Evolutionary conservation across 345 rosid species (phyloP).

Genomic region (Gossypium australe): DNA sequence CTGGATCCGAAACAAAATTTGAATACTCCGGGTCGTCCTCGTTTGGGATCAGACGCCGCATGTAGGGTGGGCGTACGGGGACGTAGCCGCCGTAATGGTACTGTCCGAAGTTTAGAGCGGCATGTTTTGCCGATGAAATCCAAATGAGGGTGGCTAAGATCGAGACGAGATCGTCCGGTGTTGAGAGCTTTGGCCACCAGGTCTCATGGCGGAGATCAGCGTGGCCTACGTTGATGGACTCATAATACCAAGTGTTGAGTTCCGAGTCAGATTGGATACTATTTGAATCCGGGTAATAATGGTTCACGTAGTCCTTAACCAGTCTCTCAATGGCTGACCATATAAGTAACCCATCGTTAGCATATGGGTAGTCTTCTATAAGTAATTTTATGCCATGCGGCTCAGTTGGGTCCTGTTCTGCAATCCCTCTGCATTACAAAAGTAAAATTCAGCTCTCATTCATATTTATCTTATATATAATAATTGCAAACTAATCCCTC

Average conservation of each 20-base stretch:
- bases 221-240: slow-evolving; percentile 14
- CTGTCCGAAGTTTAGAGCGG: slow-evolving; percentile 14
- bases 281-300: slow-evolving; percentile 22
- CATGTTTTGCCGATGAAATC: slow-evolving; percentile 88
- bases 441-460: not conserved
- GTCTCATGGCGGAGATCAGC: slow-evolving; percentile 14
- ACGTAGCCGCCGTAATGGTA: slow-evolving; percentile 12
- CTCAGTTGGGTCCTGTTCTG: slow-evolving; percentile 34
- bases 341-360: slow-evolving; percentile 16
- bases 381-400: slow-evolving; percentile 6
- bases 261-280: not conserved
- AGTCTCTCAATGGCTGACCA: slow-evolving; percentile 10
- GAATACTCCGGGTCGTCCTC: slow-evolving; percentile 2
- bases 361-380: slow-evolving; percentile 12
- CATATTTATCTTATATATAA: too few relatives aligned
- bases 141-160: slow-evolving; percentile 67
- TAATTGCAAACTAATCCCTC: too few relatives aligned
- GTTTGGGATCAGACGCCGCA: slow-evolving; percentile 3
- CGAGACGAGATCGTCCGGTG: slow-evolving; percentile 48
- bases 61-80: slow-evolving; percentile 1
- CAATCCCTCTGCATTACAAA: slow-evolving; percentile 59
- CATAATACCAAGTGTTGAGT: slow-evolving; percentile 9
- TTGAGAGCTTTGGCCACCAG: slow-evolving; percentile 82
- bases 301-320: slow-evolving; percentile 6
- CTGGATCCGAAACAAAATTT: not conserved